Evolutionary conservation across 176 grass and related monocot species (phyloP), one percentile per base, ranked within the genome.

Genomic region (Raddia guianensis): DNA sequence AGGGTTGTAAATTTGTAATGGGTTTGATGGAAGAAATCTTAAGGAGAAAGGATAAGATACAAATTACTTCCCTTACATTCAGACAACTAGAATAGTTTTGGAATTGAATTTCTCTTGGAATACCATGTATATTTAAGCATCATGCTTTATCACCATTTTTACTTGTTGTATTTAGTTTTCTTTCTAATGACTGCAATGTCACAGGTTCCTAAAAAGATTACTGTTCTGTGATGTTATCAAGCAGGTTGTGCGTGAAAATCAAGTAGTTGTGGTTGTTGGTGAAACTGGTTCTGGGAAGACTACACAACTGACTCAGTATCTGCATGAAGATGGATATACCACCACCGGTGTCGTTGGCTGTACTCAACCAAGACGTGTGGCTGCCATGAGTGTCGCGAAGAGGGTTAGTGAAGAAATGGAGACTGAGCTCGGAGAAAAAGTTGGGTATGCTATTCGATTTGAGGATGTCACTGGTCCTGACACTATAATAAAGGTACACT

Each of bases 221-320:
- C 12, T 76, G 46, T 80, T 72, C 8, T 62, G 50, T 61, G 73
- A 78, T 89, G 37, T 57, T 43, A 13, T 87, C 55, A 34, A 83
- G 61, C 72, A 98, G 96, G 92, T 98, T 74, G 92, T 98, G 61
- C 96, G 86, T 59, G 96, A 98, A 92, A 98, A 98, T 89, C 96
- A 95, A 84, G 96, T 98, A 40, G 58, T 93, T 44, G 86, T 98
- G 42, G 96, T 95, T 8, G 96, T 98, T 88, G 96, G 96, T 77
- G 96, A 98, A 85, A 98, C 96, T 89, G 96, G 96, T 86, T 98
- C 96, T 64, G 92, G 96, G 68, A 98, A 98, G 75, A 98, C 96
- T 54, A 98, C 96, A 50, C 96, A 98, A 72, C 78, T 95, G 18
- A 98, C 96, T 83, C 93, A 98, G 92, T 95, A 95, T 88, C 76